These are phyloP conservation scores for Ligustrum vulgare DNA, from an alignment of 257 asterid species.

Conservation along the genomic window DNA sequence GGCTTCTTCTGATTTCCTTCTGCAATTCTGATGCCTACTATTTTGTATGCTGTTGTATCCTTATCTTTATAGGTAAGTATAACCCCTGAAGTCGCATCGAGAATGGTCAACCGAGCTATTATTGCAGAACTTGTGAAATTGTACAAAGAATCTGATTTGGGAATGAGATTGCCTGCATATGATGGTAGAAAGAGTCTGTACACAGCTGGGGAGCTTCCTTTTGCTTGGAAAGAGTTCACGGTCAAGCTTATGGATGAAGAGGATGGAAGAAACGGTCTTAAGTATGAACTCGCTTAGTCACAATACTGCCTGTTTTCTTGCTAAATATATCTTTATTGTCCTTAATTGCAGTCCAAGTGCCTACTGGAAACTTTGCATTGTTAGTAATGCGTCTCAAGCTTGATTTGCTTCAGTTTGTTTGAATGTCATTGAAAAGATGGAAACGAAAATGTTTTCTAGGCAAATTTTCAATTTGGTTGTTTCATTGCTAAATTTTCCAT, in stretches of 20 bases:
- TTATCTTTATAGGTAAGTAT: conserved; percentile 69
- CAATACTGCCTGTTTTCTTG: conserved; percentile 12
- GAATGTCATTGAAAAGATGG: too few species aligned
- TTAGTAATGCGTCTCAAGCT: not conserved
- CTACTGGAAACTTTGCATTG: not conserved
- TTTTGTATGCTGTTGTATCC: not conserved
- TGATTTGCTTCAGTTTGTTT: not conserved
- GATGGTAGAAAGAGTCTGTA: conserved; percentile 93
- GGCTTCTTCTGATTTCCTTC: conserved; percentile 15
- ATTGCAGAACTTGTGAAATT: conserved; percentile 82
- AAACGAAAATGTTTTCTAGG: too few species aligned
- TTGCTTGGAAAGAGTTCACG: conserved; percentile 81
- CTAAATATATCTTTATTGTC: not conserved
- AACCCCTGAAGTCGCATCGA: conserved; percentile 90
- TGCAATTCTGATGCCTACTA: conserved; percentile 10
- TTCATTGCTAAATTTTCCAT: too few species aligned
- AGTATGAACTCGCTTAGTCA: conserved; percentile 40
- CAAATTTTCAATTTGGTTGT: too few species aligned
- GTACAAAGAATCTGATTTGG: conserved; percentile 84
- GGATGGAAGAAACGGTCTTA: conserved; percentile 75
- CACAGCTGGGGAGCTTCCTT: conserved; percentile 98
- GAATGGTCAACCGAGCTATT: conserved; percentile 75
- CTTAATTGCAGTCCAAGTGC: not conserved
- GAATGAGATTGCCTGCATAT: conserved; percentile 92
- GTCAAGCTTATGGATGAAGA: conserved; percentile 81